phyloP scores from a whole-genome alignment of 352 stramenopile genomes.

The Pythium pectinolyticum region DNA sequence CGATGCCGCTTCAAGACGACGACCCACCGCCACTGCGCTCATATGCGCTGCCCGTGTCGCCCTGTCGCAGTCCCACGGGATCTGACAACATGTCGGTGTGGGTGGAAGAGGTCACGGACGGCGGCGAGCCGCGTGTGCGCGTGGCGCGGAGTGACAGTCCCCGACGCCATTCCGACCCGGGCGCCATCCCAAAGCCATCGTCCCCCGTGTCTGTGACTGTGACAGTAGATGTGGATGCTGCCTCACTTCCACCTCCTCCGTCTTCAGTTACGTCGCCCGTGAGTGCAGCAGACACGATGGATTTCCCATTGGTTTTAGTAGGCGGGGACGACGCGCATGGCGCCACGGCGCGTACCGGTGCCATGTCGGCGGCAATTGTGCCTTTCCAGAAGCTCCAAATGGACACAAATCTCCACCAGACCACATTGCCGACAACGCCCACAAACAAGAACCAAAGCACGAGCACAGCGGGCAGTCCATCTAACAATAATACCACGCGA shows the following conservation, averaged over 20 bases:
- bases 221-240: neutral
- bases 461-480: too few relatives aligned
- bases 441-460: conserved; percentile 3
- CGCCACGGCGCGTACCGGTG: neutral
- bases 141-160: conserved; percentile 34
- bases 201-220: conserved; percentile 1
- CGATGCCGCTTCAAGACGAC: conserved; percentile 12
- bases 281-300: conserved; percentile 14
- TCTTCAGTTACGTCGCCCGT: neutral
- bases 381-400: conserved; percentile 82
- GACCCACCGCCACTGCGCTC: conserved; percentile 42
- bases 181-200: neutral
- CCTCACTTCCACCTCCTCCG: conserved; percentile 5
- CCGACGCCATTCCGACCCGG: neutral
- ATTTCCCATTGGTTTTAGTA: conserved; percentile 66
- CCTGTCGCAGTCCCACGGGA: conserved; percentile 47
- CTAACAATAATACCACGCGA: conserved; percentile 3
- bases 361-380: conserved; percentile 56
- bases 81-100: conserved; percentile 56
- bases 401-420: conserved; percentile 78
- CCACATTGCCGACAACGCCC: conserved; percentile 42
- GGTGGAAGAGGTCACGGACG: conserved; percentile 43
- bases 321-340: conserved; percentile 19
- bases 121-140: conserved; percentile 51
- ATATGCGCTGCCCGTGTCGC: conserved; percentile 67